Conservation (phyloP, 306 rosid species). For the Quercus agrifolia region DNA sequence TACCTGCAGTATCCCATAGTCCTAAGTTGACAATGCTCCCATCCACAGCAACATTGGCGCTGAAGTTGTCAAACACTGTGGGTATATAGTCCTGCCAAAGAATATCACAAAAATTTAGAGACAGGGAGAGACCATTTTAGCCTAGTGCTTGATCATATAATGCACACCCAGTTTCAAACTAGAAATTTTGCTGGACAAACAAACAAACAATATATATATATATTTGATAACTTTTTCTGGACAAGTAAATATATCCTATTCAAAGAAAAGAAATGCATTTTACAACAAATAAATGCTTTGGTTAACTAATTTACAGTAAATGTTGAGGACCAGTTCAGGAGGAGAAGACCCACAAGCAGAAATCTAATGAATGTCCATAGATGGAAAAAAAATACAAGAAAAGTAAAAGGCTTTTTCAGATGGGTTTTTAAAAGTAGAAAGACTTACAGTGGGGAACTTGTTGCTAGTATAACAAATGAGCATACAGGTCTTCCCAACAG, state of each 20-base stretch:
- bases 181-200: background rate
- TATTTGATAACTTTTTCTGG: background rate
- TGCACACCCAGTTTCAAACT: background rate
- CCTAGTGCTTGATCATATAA: no score
- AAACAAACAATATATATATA: no score
- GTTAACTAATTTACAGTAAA: background rate
- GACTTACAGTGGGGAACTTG: constrained; percentile 89
- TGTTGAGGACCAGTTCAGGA: background rate
- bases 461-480: constrained; percentile 97
- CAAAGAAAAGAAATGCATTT: background rate
- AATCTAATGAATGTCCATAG: constrained; percentile 11
- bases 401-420: constrained; percentile 9
- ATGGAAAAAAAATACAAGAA: constrained; percentile 2
- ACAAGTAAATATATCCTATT: background rate
- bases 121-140: background rate
- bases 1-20: constrained; percentile 99
- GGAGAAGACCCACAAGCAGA: background rate
- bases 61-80: constrained; percentile 93
- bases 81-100: constrained; percentile 81
- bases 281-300: background rate
- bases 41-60: constrained; percentile 97
- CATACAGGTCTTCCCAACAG: constrained; percentile 99
- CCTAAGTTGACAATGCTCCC: constrained; percentile 91
- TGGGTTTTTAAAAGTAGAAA: background rate
- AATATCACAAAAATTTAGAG: background rate